A percentile compares a stretch with the other conserved stretches of the same genome.
Evolutionary conservation across 345 rosid species (phyloP).

Genomic region (Populus tremula): DNA sequence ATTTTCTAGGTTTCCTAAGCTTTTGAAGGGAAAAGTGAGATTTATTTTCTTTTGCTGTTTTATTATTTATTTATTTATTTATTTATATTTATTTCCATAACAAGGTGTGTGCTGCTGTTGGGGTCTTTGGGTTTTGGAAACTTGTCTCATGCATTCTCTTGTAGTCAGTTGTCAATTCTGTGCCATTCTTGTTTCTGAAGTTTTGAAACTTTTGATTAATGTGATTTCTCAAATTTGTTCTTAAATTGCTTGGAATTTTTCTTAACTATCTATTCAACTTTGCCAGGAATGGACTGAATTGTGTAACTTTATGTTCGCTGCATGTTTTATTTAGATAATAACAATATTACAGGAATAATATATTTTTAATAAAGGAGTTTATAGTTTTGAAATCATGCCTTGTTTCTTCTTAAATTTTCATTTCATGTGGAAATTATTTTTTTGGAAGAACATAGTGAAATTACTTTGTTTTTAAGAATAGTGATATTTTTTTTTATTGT

Average conservation of each 20-base stretch:
- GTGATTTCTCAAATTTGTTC: not conserved
- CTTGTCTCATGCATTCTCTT: not conserved
- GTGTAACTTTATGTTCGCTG: not conserved
- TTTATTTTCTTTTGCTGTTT: not conserved
- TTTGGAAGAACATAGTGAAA: not conserved
- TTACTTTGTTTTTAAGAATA: conserved; percentile 7
- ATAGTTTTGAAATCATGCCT: not conserved
- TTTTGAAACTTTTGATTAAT: not conserved
- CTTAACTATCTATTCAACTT: not conserved
- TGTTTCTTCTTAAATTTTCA: not conserved
- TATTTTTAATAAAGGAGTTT: not conserved
- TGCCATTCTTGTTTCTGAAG: not conserved
- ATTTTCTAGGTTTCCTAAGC: not conserved
- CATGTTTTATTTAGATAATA: not conserved
- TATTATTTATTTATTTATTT: too few species aligned
- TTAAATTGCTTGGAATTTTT: not conserved
- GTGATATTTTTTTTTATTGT: not conserved
- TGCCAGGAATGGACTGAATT: not conserved
- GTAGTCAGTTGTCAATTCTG: not conserved
- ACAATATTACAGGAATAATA: not conserved
- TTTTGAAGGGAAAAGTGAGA: not conserved
- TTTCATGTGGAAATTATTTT: not conserved
- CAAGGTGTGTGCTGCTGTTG: not conserved
- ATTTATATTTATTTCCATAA: not conserved
- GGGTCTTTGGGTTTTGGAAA: conserved; percentile 1